Percentiles rank a stretch among this genome's conserved stretches.
phyloP scores from a whole-genome alignment of 176 grass and related monocot genomes.

The Urochloa ruziziensis region DNA sequence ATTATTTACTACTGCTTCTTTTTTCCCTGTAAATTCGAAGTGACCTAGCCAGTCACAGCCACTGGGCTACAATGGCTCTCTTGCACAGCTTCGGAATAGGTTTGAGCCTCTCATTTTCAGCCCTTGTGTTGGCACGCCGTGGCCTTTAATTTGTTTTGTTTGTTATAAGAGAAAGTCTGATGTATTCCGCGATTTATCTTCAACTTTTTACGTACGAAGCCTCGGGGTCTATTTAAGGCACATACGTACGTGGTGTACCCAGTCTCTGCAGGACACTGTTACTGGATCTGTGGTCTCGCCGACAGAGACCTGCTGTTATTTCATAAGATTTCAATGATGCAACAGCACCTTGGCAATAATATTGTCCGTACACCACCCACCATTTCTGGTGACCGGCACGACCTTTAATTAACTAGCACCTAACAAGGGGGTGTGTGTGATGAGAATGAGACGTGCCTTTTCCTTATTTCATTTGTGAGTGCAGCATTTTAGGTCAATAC shows the following conservation, averaged over 20 bases:
- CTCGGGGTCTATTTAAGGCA: not conserved
- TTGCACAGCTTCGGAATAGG: not conserved
- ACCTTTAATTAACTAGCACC: slow-evolving; percentile 27
- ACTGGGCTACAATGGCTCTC: not conserved
- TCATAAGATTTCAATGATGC: slow-evolving; percentile 14
- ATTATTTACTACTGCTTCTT: not conserved
- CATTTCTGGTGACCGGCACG: slow-evolving; percentile 11
- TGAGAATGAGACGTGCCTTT: slow-evolving; percentile 4
- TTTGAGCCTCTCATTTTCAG: not conserved
- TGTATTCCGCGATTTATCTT: not conserved
- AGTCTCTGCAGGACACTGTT: not conserved
- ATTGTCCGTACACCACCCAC: slow-evolving; percentile 18
- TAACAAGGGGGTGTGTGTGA: slow-evolving; percentile 26
- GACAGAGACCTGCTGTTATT: not conserved
- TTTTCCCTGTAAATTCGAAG: not conserved
- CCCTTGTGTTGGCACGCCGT: not conserved
- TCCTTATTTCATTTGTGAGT: not conserved
- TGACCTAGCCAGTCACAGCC: not conserved
- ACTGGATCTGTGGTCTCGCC: not conserved
- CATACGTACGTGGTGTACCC: not conserved
- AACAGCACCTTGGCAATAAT: slow-evolving; percentile 11
- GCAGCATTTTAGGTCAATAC: not conserved
- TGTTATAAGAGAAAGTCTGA: not conserved
- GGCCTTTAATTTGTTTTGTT: not conserved
- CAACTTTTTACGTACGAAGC: not conserved